Percentiles rank a stretch among this genome's conserved stretches.
phyloP scores from a whole-genome alignment of 139 green algal genomes.

The Chlamydomonas urium region DNA sequence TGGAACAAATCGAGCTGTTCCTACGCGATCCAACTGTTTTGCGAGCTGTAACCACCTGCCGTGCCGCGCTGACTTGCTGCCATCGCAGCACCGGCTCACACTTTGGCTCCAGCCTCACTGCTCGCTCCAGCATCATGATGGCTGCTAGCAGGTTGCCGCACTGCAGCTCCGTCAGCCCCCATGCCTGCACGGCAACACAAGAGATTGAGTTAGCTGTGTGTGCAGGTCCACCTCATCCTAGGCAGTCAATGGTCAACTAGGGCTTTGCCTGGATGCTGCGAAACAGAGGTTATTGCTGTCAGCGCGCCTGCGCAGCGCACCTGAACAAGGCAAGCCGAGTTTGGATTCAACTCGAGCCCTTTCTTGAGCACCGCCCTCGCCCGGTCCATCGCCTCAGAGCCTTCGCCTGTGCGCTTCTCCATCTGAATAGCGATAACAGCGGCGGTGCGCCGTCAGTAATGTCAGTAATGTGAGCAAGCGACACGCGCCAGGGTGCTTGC shows the following conservation, averaged over 20 bases:
- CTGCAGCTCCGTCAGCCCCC: conserved; percentile 77
- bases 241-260: neutral
- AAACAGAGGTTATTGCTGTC: neutral
- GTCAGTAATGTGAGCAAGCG: conserved; percentile 42
- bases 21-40: conserved; percentile 24
- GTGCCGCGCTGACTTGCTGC: conserved; percentile 14
- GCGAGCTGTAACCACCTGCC: conserved; percentile 6
- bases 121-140: conserved; percentile 58
- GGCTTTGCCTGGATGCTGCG: neutral
- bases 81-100: conserved; percentile 33
- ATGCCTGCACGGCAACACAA: conserved; percentile 44
- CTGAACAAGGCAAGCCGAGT: conserved; percentile 50
- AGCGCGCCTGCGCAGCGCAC: conserved; percentile 17
- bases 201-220: neutral
- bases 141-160: conserved; percentile 64
- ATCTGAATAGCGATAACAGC: conserved; percentile 1
- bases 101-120: conserved; percentile 16
- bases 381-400: conserved; percentile 18
- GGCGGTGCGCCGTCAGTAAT: conserved; percentile 17
- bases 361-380: conserved; percentile 57
- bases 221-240: neutral
- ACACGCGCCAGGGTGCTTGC: neutral
- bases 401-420: conserved; percentile 21
- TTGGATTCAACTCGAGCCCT: conserved; percentile 57
- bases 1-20: too few species aligned